Evolutionary conservation across 2,329 filamentous ascomycete species (phyloP), one percentile per base, ranked within the genome.

Genomic region (Colletotrichum cuscutae): DNA sequence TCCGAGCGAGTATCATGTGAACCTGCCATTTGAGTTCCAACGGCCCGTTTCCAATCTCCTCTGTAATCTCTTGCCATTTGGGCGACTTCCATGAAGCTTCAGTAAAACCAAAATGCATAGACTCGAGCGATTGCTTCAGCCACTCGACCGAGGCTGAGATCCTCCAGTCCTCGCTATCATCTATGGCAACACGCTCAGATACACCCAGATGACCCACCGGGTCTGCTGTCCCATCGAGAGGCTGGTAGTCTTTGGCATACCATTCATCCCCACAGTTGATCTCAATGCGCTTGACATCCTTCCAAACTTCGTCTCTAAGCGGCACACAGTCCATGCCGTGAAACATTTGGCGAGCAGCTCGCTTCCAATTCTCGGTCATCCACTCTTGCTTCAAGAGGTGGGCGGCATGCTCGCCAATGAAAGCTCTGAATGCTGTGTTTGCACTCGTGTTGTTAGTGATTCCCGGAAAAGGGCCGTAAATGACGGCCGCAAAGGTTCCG

Each of bases 1-100:
- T 72, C 9, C 64, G 26, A 5, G 69, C 69, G 11, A 68, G 53
- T 6, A 63, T 59, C 65, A 68, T 72, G 9, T 68, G 65, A 24
- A 72, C 69, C 35, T 72, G 69, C 65, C 69, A 72, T 24, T 63
- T 22, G 26, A 72, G 32, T 11, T 72, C 58, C 37, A 68, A 19
- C 6, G 65, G 35, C 5, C 52, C 65, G 4, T 28, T 32, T 4
- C 42, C 52, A 32, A 67, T 42, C 6, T 59, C 64, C 8, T 54
- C 4, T 32, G 53, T 12, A 3, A 71, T 58, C 5, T 58, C 59
- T 32, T 28, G 53, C 65, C 65, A 72, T 24, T 59, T 58, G 9
- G 37, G 24, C 19, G 69, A 72, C 9, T 28, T 15, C 69, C 69
- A 68, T 11, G 69, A 68, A 4, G 58, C 59, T 13, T 72, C 69